Evolutionary conservation across 2,329 filamentous ascomycete genomes (phyloP).

Genomic region (Talaromyces marneffei): DNA sequence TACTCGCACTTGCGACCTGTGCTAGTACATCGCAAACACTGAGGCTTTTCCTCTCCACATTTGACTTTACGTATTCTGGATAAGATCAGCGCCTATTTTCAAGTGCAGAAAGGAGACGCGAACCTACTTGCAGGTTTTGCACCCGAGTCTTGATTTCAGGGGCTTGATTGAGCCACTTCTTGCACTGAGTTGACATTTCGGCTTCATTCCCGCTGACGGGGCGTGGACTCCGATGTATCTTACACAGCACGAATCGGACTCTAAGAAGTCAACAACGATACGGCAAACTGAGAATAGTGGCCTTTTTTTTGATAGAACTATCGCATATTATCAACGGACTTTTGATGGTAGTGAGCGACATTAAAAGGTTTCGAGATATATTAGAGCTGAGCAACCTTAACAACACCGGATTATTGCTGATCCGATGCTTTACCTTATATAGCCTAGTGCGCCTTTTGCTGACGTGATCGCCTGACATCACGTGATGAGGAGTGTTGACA

Average conservation of each 20-base stretch:
- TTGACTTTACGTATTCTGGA: slow-evolving; percentile 29
- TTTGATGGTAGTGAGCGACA: not conserved
- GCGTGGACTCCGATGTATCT: not conserved
- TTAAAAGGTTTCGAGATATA: not conserved
- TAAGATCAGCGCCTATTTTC: slow-evolving; percentile 1
- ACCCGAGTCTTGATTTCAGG: slow-evolving; percentile 25
- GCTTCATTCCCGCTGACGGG: not conserved
- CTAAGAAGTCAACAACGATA: not conserved
- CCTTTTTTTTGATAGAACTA: not conserved
- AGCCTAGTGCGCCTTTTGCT: not conserved
- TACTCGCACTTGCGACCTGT: slow-evolving; percentile 32
- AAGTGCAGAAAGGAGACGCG: not conserved
- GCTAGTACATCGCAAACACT: slow-evolving; percentile 27
- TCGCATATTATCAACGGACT: not conserved
- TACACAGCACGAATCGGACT: not conserved
- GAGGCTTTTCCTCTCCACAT: slow-evolving; percentile 31
- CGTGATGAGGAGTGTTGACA: too few species aligned
- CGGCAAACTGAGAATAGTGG: not conserved
- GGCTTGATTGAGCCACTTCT: slow-evolving; percentile 19
- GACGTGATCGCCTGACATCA: too few species aligned
- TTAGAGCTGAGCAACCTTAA: not conserved
- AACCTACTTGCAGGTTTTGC: slow-evolving; percentile 31
- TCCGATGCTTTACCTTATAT: not conserved
- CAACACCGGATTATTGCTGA: not conserved
- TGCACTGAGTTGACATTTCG: not conserved